Evolutionary conservation across 768 basidiomycete genomes (phyloP).

Genomic region (Cystobasidium onofrii): DNA sequence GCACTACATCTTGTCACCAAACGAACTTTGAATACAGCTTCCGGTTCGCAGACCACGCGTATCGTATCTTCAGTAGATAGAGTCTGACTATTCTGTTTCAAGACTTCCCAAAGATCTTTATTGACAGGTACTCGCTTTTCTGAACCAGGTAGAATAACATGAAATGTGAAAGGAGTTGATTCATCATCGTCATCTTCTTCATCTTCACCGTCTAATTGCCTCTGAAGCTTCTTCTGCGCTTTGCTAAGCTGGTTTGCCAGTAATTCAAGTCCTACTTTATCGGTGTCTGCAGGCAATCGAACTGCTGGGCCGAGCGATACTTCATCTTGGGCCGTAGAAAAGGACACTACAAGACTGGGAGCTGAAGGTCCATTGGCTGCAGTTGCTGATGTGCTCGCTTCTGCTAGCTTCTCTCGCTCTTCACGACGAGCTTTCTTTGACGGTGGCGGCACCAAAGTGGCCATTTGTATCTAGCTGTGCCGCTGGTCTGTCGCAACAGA

Average conservation of each 20-base stretch:
- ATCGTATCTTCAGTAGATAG: constrained; percentile 74
- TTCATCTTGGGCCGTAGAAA: constrained; percentile 81
- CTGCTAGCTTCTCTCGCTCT: constrained; percentile 8
- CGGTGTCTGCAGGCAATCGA: constrained; percentile 77
- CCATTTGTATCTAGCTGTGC: constrained; percentile 31
- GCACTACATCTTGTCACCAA: constrained; percentile 83
- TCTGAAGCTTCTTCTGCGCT: constrained; percentile 30
- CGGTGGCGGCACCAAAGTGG: constrained; percentile 39
- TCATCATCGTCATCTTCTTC: constrained; percentile 53
- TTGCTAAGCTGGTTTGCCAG: constrained; percentile 69
- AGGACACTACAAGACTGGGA: constrained; percentile 77
- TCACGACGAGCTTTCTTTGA: constrained; percentile 32
- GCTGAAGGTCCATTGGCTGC: constrained; percentile 44
- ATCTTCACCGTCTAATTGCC: constrained; percentile 4
- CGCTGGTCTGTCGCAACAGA: neutral
- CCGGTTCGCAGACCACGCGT: constrained; percentile 80
- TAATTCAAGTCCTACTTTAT: constrained; percentile 70
- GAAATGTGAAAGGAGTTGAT: constrained; percentile 84
- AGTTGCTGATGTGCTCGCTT: constrained; percentile 23
- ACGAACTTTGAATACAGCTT: constrained; percentile 87
- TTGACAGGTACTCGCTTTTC: constrained; percentile 52
- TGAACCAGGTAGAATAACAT: constrained; percentile 61
- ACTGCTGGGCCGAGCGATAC: constrained; percentile 73
- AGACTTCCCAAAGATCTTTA: constrained; percentile 47
- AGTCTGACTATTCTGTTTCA: constrained; percentile 47